These are phyloP conservation scores for Didymella segeticola DNA, from an alignment of 2,329 filamentous ascomycete species.

Conservation along the genomic window DNA sequence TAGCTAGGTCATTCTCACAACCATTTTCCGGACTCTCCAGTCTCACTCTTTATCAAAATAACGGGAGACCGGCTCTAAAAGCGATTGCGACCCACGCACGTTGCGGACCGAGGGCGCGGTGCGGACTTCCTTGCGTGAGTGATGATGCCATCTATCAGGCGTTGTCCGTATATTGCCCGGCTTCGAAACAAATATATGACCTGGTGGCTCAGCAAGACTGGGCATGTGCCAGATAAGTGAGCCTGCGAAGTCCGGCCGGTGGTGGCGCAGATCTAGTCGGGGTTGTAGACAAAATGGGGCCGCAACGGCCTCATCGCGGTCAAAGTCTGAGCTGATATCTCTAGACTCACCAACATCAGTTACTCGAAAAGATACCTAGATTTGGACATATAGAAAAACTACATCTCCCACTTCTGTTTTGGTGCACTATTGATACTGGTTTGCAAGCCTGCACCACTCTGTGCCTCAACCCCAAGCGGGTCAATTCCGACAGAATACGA, in stretches of 20 bases:
- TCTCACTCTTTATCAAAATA: not conserved
- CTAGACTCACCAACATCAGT: too few species aligned
- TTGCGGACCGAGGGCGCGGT: not conserved
- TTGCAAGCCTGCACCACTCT: conserved; percentile 17
- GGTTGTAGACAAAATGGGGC: too few species aligned
- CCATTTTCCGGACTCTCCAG: not conserved
- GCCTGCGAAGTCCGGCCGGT: conserved; percentile 1
- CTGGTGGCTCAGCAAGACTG: too few species aligned
- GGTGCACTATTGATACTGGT: conserved; percentile 33
- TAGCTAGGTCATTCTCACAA: not conserved
- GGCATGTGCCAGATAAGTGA: not conserved
- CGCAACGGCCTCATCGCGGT: too few species aligned
- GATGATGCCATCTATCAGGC: not conserved
- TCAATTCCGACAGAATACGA: conserved; percentile 34
- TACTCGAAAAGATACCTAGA: not conserved
- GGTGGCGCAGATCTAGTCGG: too few species aligned
- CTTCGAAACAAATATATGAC: not conserved
- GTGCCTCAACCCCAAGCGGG: conserved; percentile 27
- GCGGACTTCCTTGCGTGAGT: conserved; percentile 1
- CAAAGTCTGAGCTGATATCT: too few species aligned
- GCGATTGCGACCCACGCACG: not conserved
- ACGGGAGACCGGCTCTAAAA: not conserved
- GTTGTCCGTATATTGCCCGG: too few species aligned
- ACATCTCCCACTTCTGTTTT: conserved; percentile 35
- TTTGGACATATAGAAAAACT: not conserved